phyloP scores from a whole-genome alignment of 306 rosid species.

The Cicer pinnatifidum region DNA sequence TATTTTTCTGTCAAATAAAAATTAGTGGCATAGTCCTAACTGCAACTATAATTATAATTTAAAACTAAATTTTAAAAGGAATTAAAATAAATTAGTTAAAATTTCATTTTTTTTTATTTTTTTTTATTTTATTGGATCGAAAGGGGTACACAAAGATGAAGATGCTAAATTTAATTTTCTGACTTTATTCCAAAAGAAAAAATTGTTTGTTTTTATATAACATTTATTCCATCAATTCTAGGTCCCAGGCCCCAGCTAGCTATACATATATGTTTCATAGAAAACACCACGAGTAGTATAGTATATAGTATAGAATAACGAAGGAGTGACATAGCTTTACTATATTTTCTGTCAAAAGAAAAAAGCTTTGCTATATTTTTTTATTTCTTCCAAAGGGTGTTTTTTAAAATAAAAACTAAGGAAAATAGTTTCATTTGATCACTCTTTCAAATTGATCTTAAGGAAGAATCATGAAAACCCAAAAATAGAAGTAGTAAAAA shows the following conservation, averaged over 20 bases:
- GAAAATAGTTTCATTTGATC: background rate
- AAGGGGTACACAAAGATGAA: background rate
- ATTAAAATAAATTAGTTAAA: background rate
- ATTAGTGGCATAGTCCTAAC: too few species aligned
- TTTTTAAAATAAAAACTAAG: background rate
- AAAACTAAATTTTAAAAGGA: too few species aligned
- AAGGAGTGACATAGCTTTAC: background rate
- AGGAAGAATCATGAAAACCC: background rate
- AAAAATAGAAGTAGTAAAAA: background rate
- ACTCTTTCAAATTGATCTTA: background rate
- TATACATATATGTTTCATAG: background rate
- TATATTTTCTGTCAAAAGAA: background rate
- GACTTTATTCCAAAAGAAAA: background rate
- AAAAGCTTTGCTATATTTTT: background rate
- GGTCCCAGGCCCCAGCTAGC: background rate
- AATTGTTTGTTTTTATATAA: too few species aligned
- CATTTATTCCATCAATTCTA: conserved; percentile 23
- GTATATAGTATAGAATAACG: conserved; percentile 8
- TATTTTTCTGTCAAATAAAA: too few species aligned
- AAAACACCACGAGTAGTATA: conserved; percentile 32
- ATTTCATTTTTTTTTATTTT: background rate
- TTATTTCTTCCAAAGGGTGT: background rate
- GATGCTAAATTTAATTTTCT: conserved; percentile 27
- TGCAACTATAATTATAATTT: too few species aligned
- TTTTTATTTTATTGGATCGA: conserved; percentile 6